Conservation (phyloP, 2,329 filamentous ascomycete species). For the Cladosporium velox region DNA sequence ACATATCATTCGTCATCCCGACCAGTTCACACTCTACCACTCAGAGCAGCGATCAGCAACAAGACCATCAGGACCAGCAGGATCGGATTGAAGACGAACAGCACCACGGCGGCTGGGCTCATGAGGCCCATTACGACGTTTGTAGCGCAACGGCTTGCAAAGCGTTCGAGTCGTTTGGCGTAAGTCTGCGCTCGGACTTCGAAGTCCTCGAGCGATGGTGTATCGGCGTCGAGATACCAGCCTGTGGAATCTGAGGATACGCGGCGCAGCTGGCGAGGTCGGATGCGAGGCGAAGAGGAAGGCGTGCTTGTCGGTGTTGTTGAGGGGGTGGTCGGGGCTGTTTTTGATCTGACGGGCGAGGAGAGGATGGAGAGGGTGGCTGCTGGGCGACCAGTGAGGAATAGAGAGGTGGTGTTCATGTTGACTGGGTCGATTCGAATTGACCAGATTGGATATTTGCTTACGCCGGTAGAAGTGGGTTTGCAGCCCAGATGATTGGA, state of each 20-base stretch:
- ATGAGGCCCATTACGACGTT: constrained; percentile 38
- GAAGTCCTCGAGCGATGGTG: constrained; percentile 35
- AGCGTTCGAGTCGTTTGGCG: constrained; percentile 32
- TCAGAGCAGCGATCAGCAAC: constrained; percentile 27
- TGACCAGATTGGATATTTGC: background rate
- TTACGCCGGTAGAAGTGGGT: background rate
- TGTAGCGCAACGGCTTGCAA: constrained; percentile 31
- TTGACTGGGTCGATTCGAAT: background rate
- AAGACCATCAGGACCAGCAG: constrained; percentile 30
- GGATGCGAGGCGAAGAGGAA: constrained; percentile 14
- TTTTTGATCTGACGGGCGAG: background rate
- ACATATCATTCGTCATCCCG: background rate
- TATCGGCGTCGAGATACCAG: constrained; percentile 34
- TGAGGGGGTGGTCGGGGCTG: background rate
- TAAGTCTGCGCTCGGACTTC: constrained; percentile 30
- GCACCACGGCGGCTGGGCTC: constrained; percentile 33
- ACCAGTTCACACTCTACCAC: background rate
- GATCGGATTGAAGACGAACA: constrained; percentile 37
- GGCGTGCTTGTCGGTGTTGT: constrained; percentile 7
- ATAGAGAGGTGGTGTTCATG: constrained; percentile 36
- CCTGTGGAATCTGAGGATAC: constrained; percentile 25
- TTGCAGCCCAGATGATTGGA: background rate
- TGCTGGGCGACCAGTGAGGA: constrained; percentile 33
- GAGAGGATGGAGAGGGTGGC: constrained; percentile 20
- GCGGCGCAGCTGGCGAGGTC: constrained; percentile 2